Evolutionary conservation across 2,329 filamentous ascomycete genomes (phyloP).

Genomic region (Cercospora janseana): DNA sequence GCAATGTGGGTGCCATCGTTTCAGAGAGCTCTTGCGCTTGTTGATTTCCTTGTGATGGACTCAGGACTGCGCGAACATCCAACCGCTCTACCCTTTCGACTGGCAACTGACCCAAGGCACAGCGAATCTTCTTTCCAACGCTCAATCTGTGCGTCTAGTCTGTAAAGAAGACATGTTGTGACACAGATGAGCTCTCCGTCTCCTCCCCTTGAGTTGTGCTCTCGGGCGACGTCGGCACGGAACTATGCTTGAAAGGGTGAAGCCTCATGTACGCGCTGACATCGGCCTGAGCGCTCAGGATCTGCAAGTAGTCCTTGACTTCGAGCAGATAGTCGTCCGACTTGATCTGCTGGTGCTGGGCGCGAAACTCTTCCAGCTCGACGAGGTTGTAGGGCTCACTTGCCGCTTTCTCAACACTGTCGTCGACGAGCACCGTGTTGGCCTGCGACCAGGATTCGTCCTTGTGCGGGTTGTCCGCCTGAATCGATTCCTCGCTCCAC

Average conservation of each 20-base stretch:
- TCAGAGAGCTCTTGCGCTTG: too few species aligned
- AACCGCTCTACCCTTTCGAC: too few species aligned
- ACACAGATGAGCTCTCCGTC: background rate
- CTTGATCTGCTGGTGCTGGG: conserved; percentile 43
- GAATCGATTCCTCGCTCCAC: conserved; percentile 58
- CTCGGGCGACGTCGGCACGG: background rate
- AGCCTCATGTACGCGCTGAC: conserved; percentile 43
- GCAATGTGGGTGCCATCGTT: too few species aligned
- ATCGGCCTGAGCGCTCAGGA: conserved; percentile 53
- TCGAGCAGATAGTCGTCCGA: conserved; percentile 47
- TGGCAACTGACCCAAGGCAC: too few species aligned
- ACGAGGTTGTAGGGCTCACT: conserved; percentile 83
- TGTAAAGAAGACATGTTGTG: background rate
- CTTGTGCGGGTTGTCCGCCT: conserved; percentile 44
- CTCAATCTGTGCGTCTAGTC: too few species aligned
- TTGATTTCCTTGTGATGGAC: too few species aligned
- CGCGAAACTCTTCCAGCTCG: conserved; percentile 71
- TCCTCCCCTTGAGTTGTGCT: background rate
- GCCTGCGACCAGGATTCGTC: conserved; percentile 67
- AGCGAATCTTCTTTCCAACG: too few species aligned
- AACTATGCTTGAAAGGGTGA: conserved; percentile 17
- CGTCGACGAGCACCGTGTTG: conserved; percentile 89
- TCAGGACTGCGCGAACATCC: too few species aligned
- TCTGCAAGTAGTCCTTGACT: conserved; percentile 56
- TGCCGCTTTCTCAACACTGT: conserved; percentile 74